Evolutionary conservation across 2,329 filamentous ascomycete species (phyloP).

Genomic region (Aspergillus proliferans): DNA sequence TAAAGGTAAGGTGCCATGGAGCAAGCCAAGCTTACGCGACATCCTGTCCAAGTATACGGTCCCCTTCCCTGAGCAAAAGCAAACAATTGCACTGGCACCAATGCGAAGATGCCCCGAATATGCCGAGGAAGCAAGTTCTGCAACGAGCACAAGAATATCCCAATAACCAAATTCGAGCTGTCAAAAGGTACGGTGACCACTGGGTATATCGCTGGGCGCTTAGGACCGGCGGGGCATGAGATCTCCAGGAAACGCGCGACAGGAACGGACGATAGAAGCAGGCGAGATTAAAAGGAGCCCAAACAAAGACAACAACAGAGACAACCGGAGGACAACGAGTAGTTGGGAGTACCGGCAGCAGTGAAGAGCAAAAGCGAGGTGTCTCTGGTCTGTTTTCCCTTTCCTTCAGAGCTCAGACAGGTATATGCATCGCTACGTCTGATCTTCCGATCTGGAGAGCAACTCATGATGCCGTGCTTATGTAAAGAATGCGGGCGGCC

Average conservation of each 20-base stretch:
- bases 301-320: constrained; percentile 4
- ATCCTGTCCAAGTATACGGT: constrained; percentile 18
- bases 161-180: not conserved
- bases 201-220: constrained; percentile 28
- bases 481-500: not conserved
- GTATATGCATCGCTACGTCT: not conserved
- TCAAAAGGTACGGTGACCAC: constrained; percentile 9
- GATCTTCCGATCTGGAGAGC: not conserved
- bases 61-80: constrained; percentile 2
- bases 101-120: constrained; percentile 1
- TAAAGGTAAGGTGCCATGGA: constrained; percentile 5
- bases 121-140: not conserved
- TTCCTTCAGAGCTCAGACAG: too few species aligned
- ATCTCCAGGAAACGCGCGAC: not conserved
- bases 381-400: not conserved
- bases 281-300: constrained; percentile 4
- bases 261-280: not conserved
- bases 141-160: not conserved
- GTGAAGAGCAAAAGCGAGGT: not conserved
- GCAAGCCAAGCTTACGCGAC: constrained; percentile 30
- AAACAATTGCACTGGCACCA: constrained; percentile 7
- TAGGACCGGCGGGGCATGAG: constrained; percentile 33
- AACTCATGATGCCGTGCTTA: not conserved
- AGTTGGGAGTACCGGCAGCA: constrained; percentile 6
- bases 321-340: constrained; percentile 11